Percentiles rank a stretch among this genome's conserved stretches.
Evolutionary conservation across 305 asterid genomes (phyloP).

Genomic region (Solanum hybrid): DNA sequence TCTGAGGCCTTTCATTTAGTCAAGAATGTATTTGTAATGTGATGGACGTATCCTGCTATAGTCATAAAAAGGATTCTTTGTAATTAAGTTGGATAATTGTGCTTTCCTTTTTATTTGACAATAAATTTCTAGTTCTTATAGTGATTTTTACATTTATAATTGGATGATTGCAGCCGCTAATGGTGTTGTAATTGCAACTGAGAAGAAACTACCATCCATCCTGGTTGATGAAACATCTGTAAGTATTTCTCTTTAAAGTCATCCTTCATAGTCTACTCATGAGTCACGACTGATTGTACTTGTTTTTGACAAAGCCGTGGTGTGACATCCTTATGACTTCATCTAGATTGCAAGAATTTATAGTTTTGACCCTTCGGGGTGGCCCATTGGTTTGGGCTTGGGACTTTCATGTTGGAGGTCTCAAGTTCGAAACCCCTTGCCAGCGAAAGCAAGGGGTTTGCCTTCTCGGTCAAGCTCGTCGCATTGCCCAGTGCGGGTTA

Average conservation of each 20-base stretch:
- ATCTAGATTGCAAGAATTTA: background rate
- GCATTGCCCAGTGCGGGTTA: background rate
- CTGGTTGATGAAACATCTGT: constrained; percentile 97
- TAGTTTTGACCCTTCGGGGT: background rate
- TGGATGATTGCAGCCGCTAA: constrained; percentile 67
- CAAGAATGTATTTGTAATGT: background rate
- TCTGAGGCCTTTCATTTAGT: background rate
- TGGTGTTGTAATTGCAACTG: constrained; percentile 98
- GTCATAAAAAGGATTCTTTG: background rate
- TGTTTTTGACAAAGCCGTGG: background rate
- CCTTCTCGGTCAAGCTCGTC: background rate
- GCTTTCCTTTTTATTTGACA: background rate
- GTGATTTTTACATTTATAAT: background rate
- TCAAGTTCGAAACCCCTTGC: background rate
- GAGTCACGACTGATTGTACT: constrained; percentile 1
- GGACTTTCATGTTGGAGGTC: background rate
- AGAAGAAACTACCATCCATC: constrained; percentile 90
- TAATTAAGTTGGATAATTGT: background rate
- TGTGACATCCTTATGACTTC: background rate
- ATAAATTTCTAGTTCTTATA: background rate
- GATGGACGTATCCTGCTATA: background rate
- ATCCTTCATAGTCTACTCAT: background rate
- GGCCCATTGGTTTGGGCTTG: background rate
- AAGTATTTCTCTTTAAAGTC: constrained; percentile 25
- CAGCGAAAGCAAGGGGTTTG: background rate